Base-by-base conservation (phyloP, 192 early-diverging fungal species). In the Backusella morwellensis region DNA sequence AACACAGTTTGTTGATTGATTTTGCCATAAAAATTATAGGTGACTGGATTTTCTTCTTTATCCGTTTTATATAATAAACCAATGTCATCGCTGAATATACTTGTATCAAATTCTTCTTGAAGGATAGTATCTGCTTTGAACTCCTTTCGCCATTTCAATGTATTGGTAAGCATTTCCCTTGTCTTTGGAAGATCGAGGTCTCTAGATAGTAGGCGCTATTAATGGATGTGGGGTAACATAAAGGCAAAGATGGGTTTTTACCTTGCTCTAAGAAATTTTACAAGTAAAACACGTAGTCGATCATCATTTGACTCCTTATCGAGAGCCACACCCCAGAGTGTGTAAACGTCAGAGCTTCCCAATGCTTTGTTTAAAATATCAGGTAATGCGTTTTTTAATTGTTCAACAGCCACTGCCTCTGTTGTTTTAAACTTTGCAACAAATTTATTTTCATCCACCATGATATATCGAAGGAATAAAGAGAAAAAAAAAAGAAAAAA, bases 241-340 rank as follows among this genome's bases (percentile, higher is more conserved):
- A 32, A 36, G 35, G 35, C 35, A 52, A 32, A 32, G 17, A 52
- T 52, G 15, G 17, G 6, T 19, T 12, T 78, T 56, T 78, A 84
- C 77, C 89, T 85, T 12, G 90, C 90, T 54, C 78, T 76, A 41
- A 91, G 72, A 74, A 89, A 91, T 80, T 91, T 91, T 35, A 82
- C 66, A 59, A 91, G 70, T 26, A 91, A 80, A 14, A 91, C 88
- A 63, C 87, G 85, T n/a, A 91, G 44, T 19, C 88, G 83, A 66
- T 82, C 78, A 77, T 91, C 90, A 12, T 29, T 67, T 5, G 79
- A 79, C 5, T 79, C 52, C 9, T 82, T 80, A 35, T 84, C 75
- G 29, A 91, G 77, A 0, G 81, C 72, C 8, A 91, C 81, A 35
- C 80, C 84, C 90, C 90, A 91, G 35, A 91, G 76, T 14, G 75